phyloP scores from a whole-genome alignment of 1,284 basidiomycete species.

The Neolentinus lepideus region DNA sequence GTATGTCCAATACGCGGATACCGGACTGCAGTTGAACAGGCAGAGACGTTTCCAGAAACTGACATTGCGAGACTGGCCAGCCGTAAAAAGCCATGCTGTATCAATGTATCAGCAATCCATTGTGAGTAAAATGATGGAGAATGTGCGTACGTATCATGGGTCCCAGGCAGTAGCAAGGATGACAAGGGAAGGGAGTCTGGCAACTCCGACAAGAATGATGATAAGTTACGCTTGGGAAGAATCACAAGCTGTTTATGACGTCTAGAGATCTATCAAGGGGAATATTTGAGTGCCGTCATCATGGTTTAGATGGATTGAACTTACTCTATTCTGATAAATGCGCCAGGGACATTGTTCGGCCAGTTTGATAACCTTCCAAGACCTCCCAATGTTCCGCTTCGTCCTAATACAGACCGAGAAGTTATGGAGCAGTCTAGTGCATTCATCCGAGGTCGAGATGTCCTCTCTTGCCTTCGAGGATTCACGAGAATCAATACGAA shows the following conservation, averaged over 20 bases:
- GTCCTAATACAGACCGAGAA: constrained; percentile 5
- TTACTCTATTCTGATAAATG: constrained; percentile 45
- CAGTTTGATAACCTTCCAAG: constrained; percentile 36
- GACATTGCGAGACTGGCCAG: constrained; percentile 76
- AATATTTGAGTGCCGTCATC: background rate
- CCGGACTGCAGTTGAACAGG: constrained; percentile 55
- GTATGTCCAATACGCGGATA: constrained; percentile 76
- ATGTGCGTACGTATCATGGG: constrained; percentile 58
- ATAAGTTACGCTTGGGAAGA: constrained; percentile 46
- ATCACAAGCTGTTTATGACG: constrained; percentile 40
- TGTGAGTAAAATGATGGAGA: constrained; percentile 1
- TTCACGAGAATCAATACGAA: background rate
- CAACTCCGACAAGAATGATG: constrained; percentile 58
- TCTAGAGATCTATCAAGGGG: constrained; percentile 15
- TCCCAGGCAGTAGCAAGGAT: constrained; percentile 72
- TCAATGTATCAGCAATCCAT: background rate
- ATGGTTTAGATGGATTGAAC: constrained; percentile 11
- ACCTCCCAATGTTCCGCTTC: constrained; percentile 11
- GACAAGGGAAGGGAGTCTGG: constrained; percentile 63
- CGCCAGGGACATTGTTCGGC: constrained; percentile 45
- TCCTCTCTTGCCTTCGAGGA: background rate
- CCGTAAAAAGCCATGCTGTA: constrained; percentile 72
- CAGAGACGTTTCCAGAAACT: constrained; percentile 46
- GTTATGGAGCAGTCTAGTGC: constrained; percentile 5
- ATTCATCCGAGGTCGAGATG: background rate